These are phyloP conservation scores for Selenicereus undatus DNA, from an alignment of 148 eudicot species.

Conservation along the genomic window DNA sequence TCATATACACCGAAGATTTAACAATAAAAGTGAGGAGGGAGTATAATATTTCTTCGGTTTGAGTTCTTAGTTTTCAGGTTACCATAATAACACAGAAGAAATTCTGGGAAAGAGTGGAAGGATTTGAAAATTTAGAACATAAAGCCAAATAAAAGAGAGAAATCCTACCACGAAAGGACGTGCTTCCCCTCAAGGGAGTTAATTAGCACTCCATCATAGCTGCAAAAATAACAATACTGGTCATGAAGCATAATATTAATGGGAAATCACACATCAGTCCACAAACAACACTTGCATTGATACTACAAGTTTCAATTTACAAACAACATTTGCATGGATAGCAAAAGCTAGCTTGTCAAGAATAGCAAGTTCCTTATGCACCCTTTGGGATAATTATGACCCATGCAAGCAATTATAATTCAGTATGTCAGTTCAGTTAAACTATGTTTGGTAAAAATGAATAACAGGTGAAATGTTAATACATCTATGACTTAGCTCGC, in stretches of 20 bases:
- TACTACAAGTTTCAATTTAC: background rate
- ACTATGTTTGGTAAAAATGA: too few species aligned
- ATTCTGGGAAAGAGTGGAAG: background rate
- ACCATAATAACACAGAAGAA: background rate
- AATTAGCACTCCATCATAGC: conserved; percentile 79
- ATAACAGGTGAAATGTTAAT: too few species aligned
- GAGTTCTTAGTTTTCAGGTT: background rate
- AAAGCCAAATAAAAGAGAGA: background rate
- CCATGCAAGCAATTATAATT: too few species aligned
- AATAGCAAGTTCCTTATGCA: too few species aligned
- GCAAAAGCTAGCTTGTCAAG: background rate
- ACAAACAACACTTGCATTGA: background rate
- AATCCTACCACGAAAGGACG: conserved; percentile 49
- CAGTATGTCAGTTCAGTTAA: too few species aligned
- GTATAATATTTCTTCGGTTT: background rate
- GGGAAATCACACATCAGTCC: background rate
- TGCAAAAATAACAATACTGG: conserved; percentile 33
- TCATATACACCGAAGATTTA: background rate
- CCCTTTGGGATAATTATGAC: too few species aligned
- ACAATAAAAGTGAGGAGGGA: background rate
- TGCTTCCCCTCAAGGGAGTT: conserved; percentile 65
- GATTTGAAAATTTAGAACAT: background rate
- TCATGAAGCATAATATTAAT: background rate
- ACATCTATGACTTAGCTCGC: too few species aligned
- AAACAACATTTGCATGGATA: background rate